A percentile compares a stretch with the other conserved stretches of the same genome.
Evolutionary conservation across 257 asterid genomes (phyloP).

Genomic region (Mentha longifolia): DNA sequence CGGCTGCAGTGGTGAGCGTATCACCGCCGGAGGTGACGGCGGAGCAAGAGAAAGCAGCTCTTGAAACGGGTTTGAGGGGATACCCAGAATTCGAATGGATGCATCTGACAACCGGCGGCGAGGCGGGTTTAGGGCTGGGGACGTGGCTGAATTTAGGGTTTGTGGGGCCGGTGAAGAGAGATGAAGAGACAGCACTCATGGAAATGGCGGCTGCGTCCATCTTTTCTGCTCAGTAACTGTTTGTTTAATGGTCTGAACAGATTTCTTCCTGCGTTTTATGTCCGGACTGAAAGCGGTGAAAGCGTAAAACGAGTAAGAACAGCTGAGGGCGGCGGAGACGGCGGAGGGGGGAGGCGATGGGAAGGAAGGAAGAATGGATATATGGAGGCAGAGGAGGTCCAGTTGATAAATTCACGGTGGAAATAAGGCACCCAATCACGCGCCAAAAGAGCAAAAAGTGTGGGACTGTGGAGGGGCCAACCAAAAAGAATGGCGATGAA

Average conservation of each 20-base stretch:
- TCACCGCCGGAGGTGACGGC: conserved; percentile 47
- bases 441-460: conserved; percentile 33
- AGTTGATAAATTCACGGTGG: conserved; percentile 36
- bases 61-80: conserved; percentile 35
- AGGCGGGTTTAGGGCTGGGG: conserved; percentile 38
- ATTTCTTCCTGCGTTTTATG: background rate
- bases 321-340: conserved; percentile 21
- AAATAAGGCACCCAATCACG: conserved; percentile 28
- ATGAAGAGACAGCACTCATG: conserved; percentile 50
- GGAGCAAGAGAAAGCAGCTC: conserved; percentile 48
- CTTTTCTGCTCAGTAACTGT: background rate
- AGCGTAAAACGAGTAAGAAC: background rate
- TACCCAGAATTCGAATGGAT: conserved; percentile 33
- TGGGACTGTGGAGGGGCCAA: conserved; percentile 2
- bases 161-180: conserved; percentile 41
- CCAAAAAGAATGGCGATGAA: conserved; percentile 26
- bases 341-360: conserved; percentile 10
- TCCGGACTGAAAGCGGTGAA: background rate
- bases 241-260: conserved; percentile 1
- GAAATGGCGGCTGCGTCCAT: conserved; percentile 61
- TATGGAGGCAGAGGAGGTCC: conserved; percentile 24
- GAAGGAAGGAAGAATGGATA: conserved; percentile 17
- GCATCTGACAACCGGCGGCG: conserved; percentile 43
- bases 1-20: conserved; percentile 33
- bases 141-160: conserved; percentile 37